Base-by-base conservation (phyloP, 108 stramenopile genomes). In the Heterococcus sp. region DNA sequence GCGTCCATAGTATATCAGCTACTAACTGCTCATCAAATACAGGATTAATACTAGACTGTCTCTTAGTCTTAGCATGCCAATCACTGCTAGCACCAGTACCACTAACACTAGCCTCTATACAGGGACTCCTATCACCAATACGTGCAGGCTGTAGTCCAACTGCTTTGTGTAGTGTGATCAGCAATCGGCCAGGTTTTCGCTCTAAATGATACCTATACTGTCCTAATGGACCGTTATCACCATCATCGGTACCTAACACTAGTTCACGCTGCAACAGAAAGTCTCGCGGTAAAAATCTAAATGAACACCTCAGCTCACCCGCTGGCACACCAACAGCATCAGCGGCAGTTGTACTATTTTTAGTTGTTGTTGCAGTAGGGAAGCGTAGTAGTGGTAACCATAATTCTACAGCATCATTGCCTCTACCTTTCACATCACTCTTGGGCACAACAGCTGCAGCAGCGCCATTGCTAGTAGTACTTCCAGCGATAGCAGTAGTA, bases 221-320 rank as follows among this genome's bases (percentile, higher is more conserved):
- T 31, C 66, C 75, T 27, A 66, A 0, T 0, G 75, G 75, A 37
- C 75, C 75, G 34, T 75, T 75, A 27, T 75, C 75, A 2, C 75
- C 75, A 30, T 75, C 75, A 37, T 75, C 75, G n/a, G 66, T 65
- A 1, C 75, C 63, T 5, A 35, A 64, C 5, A 35, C 65, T 5
- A 75, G 0, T 26, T 75, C 75, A 37, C 32, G 29, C 35, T 75
- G 75, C 35, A 68, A 37, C 75, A 75, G 65, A 29, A 75, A 75
- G 65, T 67, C 75, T 3, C 30, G 32, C 14, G 75, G 30, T 34
- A 75, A 37, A 21, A 75, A 75, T 1, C 40, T 66, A 36, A 5
- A 58, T 66, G 66, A 8, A 0, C 66, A 30, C 39, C 75, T 35
- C 21, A 71, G n/a, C 71, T 71, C 34, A 21, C 46, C 46, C 14